Percentiles rank a stretch among this genome's conserved stretches.
Evolutionary conservation across 495 filamentous ascomycete species (phyloP).

Genomic region (Baudoinia panamericana): DNA sequence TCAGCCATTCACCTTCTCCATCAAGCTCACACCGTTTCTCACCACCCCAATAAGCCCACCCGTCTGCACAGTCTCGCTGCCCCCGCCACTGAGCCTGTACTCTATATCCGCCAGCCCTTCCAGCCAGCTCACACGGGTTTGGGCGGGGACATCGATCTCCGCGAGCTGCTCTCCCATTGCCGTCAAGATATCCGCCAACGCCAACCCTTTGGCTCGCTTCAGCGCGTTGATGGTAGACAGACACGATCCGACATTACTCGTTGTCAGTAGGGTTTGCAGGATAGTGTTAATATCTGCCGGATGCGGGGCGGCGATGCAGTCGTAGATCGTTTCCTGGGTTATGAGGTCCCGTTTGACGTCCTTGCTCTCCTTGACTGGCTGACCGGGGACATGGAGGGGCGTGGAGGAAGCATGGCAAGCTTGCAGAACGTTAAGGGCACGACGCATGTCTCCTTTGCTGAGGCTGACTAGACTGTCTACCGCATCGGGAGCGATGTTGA

Average conservation of each 20-base stretch:
- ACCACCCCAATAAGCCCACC: slow-evolving; percentile 84
- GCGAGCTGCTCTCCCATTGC: slow-evolving; percentile 68
- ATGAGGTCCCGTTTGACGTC: slow-evolving; percentile 62
- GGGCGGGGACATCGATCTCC: slow-evolving; percentile 69
- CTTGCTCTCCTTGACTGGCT: slow-evolving; percentile 34
- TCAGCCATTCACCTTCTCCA: slow-evolving; percentile 8
- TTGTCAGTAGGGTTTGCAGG: slow-evolving; percentile 64
- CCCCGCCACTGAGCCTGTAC: slow-evolving; percentile 77
- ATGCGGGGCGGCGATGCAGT: slow-evolving; percentile 92
- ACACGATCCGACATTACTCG: slow-evolving; percentile 73
- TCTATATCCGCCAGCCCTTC: slow-evolving; percentile 87
- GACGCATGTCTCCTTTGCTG: slow-evolving; percentile 90
- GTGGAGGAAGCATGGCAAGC: slow-evolving; percentile 88
- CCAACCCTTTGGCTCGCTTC: slow-evolving; percentile 76
- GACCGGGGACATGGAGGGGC: slow-evolving; percentile 36
- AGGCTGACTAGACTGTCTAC: slow-evolving; percentile 67
- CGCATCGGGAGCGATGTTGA: slow-evolving; percentile 70
- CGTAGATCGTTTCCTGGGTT: slow-evolving; percentile 85
- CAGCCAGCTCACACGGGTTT: slow-evolving; percentile 82
- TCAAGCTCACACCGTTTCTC: slow-evolving; percentile 47
- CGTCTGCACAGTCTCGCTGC: slow-evolving; percentile 80
- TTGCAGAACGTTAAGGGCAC: slow-evolving; percentile 89
- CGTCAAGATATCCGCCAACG: slow-evolving; percentile 84
- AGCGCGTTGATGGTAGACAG: slow-evolving; percentile 74
- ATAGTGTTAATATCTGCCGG: slow-evolving; percentile 80